Conservation (phyloP, 352 stramenopile genomes). For the Pythium sukuiense region DNA sequence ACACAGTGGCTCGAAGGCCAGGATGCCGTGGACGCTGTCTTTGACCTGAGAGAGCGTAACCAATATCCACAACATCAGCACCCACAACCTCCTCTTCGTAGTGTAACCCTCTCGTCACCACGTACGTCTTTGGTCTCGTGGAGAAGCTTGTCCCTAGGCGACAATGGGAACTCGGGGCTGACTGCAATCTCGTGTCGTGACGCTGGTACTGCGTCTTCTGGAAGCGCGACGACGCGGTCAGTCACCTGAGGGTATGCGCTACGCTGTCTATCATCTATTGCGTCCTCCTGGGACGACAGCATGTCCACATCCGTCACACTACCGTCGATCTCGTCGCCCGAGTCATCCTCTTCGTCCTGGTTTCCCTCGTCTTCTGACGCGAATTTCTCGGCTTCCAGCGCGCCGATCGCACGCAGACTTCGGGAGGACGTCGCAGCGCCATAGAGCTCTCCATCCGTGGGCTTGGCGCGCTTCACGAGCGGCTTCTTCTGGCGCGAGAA, state of each 20-base stretch:
- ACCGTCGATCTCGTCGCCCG: constrained; percentile 27
- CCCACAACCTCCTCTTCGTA: not conserved
- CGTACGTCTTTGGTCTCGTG: constrained; percentile 47
- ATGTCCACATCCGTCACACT: constrained; percentile 58
- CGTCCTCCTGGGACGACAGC: constrained; percentile 59
- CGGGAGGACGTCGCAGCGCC: not conserved
- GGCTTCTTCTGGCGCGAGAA: constrained; percentile 36
- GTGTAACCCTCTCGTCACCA: not conserved
- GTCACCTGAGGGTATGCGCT: constrained; percentile 6
- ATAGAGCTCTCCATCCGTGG: not conserved
- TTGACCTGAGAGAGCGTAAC: constrained; percentile 58
- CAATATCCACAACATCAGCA: not conserved
- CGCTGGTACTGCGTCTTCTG: constrained; percentile 7
- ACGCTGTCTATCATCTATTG: constrained; percentile 12
- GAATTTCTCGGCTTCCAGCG: constrained; percentile 9
- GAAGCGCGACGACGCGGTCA: constrained; percentile 17
- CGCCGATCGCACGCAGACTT: constrained; percentile 11
- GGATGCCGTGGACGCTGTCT: constrained; percentile 76
- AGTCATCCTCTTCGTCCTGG: constrained; percentile 25
- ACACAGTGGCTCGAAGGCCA: constrained; percentile 77
- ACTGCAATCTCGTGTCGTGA: not conserved
- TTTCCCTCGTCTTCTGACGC: constrained; percentile 6
- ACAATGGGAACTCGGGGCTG: constrained; percentile 1
- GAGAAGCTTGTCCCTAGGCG: constrained; percentile 22
- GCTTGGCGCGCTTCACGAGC: constrained; percentile 29